Conservation (phyloP, 2,329 filamentous ascomycete genomes). For the Xylaria multiplex region DNA sequence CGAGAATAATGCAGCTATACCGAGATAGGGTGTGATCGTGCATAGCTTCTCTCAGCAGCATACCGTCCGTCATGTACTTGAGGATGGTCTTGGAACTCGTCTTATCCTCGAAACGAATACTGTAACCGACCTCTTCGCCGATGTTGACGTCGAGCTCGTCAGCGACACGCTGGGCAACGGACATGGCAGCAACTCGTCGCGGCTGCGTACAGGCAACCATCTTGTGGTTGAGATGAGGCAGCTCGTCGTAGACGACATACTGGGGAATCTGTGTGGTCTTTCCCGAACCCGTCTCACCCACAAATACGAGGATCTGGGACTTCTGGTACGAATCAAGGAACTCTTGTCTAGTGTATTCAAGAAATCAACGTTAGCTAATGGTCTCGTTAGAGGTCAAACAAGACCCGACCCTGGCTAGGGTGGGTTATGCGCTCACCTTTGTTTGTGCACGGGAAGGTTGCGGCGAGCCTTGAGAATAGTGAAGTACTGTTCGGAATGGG, state of each 20-base stretch:
- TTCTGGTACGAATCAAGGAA: slow-evolving; percentile 93
- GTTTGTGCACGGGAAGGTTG: slow-evolving; percentile 89
- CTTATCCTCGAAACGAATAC: slow-evolving; percentile 97
- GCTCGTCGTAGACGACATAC: slow-evolving; percentile 96
- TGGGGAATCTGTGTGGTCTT: slow-evolving; percentile 99
- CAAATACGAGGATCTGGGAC: slow-evolving; percentile 96
- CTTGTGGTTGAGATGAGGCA: slow-evolving; percentile 86
- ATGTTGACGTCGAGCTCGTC: slow-evolving; percentile 94
- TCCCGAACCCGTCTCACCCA: slow-evolving; percentile 98
- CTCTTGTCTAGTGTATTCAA: slow-evolving; percentile 71
- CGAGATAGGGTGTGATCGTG: slow-evolving; percentile 90
- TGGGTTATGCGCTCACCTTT: slow-evolving; percentile 67
- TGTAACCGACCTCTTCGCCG: slow-evolving; percentile 96
- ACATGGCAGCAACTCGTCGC: slow-evolving; percentile 97
- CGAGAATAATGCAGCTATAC: slow-evolving; percentile 97
- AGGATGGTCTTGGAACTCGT: slow-evolving; percentile 88
- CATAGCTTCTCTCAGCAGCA: slow-evolving; percentile 96
- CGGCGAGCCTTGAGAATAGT: slow-evolving; percentile 85
- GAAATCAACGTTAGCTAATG: background rate
- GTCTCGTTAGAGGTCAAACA: background rate
- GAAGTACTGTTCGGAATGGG: slow-evolving; percentile 86
- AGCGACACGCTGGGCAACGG: slow-evolving; percentile 96
- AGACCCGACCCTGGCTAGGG: background rate
- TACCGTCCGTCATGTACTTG: slow-evolving; percentile 99
- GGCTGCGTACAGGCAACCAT: slow-evolving; percentile 98